Evolutionary conservation across 345 rosid genomes (phyloP), one percentile per base, ranked within the genome.

Genomic region (Balakata baccata): DNA sequence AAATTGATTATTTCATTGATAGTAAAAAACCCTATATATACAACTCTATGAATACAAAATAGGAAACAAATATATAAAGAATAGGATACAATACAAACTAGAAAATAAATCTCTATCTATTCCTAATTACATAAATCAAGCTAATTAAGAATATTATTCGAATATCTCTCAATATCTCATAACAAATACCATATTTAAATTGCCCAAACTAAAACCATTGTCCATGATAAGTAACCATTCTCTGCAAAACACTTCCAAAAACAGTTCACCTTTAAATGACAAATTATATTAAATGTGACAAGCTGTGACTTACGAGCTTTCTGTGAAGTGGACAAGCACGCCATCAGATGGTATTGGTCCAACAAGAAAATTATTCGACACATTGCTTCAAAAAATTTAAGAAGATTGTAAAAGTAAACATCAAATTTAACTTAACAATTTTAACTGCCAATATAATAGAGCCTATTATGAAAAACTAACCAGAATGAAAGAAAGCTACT

Each of bases 271-370:
- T 11, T 43, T 46, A 29, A 23, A 61, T 14, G 53, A 74, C 45
- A 74, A 77, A 70, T 64, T 74, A 39, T 52, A 37, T 58, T 34
- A 74, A 37, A 59, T n/a, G 58, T 52, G 37, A 59, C 12, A 76
- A 51, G 62, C 54, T 78, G 51, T n/a, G 75, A 84, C 97, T 88
- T 84, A 95, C 98, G 96, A 87, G 84, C 84, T 85, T 72, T 61
- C 87, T 1, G 87, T 68, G 74, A 89, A 87, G 70, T 70, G 87
- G 84, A 66, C 52, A 57, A 95, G 86, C 73, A 86, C 82, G 37
- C 94, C 96, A 72, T 87, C 87, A 39, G 91, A 85, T 75, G 99
- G 99, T 81, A 95, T 89, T 68, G 86, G 78, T 53, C 99, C 99
- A 50, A 20, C 81, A 71, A 95, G 89, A 79, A 95, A 92, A 85